Evolutionary conservation across 768 basidiomycete genomes (phyloP).

Genomic region (Termitomyces sp.): DNA sequence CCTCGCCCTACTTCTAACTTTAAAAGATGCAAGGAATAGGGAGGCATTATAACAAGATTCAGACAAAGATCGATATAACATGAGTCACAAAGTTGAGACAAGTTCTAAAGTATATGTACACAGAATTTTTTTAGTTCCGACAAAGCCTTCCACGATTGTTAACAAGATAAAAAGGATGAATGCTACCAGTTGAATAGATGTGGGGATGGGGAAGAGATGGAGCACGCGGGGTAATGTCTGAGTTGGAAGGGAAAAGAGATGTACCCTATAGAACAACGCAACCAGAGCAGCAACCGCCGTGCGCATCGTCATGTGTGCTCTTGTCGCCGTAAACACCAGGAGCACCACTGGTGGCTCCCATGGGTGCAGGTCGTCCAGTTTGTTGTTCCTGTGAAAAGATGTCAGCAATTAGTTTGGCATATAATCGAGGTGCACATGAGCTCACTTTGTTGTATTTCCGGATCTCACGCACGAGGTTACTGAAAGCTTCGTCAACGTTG

Average conservation of each 20-base stretch:
- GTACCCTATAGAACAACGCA: conserved; percentile 55
- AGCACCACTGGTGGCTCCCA: conserved; percentile 37
- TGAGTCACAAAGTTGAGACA: conserved; percentile 1
- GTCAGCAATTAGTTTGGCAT: background rate
- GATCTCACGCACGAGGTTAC: conserved; percentile 89
- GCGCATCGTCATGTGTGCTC: conserved; percentile 49
- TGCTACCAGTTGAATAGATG: background rate
- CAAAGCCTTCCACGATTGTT: conserved; percentile 14
- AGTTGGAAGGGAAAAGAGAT: conserved; percentile 6
- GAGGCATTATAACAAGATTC: background rate
- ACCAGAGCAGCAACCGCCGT: conserved; percentile 61
- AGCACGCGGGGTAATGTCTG: conserved; percentile 15
- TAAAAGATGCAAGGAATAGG: too few species aligned
- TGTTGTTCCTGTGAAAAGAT: conserved; percentile 59
- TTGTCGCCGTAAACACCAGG: conserved; percentile 48
- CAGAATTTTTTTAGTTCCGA: conserved; percentile 14
- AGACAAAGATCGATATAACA: background rate
- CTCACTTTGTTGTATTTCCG: conserved; percentile 88
- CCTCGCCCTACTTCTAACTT: too few species aligned
- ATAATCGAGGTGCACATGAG: background rate
- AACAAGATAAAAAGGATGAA: conserved; percentile 10
- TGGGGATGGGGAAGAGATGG: conserved; percentile 20
- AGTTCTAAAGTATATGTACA: conserved; percentile 16
- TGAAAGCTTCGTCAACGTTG: conserved; percentile 96
- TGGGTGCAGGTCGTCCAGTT: conserved; percentile 64